Evolutionary conservation across 2,329 filamentous ascomycete species (phyloP).

Genomic region (Ceratocystis colombiana): DNA sequence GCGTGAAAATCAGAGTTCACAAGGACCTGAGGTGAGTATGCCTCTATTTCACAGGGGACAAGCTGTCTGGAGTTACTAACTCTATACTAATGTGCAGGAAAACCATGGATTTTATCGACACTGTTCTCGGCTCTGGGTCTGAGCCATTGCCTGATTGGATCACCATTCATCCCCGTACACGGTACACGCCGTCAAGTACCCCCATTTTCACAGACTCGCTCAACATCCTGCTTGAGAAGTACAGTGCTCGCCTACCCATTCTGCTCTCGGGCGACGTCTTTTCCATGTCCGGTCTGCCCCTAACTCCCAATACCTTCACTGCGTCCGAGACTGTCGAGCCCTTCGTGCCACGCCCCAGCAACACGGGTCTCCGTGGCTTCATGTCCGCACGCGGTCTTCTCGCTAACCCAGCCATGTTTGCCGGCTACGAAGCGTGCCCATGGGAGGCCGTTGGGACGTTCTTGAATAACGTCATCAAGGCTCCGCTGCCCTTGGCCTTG

Average conservation of each 20-base stretch:
- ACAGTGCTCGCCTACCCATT: constrained; percentile 48
- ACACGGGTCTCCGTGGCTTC: constrained; percentile 49
- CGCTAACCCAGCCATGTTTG: constrained; percentile 57
- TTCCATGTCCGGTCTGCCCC: constrained; percentile 42
- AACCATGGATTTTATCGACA: constrained; percentile 53
- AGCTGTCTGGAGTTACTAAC: neutral
- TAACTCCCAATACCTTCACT: constrained; percentile 28
- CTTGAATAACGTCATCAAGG: constrained; percentile 46
- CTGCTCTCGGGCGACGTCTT: constrained; percentile 62
- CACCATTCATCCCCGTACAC: constrained; percentile 58
- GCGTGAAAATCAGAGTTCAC: constrained; percentile 61
- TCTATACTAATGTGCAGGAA: constrained; percentile 32
- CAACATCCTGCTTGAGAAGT: constrained; percentile 43
- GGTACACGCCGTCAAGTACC: constrained; percentile 49
- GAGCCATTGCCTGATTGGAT: constrained; percentile 52
- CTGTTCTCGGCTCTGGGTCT: constrained; percentile 44
- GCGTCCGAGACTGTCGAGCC: constrained; percentile 28
- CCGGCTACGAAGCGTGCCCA: constrained; percentile 46
- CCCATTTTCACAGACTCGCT: constrained; percentile 55
- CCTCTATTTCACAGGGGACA: neutral
- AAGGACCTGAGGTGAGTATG: constrained; percentile 45
- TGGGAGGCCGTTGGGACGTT: constrained; percentile 55
- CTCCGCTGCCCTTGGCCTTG: constrained; percentile 53
- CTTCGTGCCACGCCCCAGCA: constrained; percentile 31
- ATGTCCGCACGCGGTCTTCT: constrained; percentile 62